A percentile compares a stretch with the other conserved stretches of the same genome.
Evolutionary conservation across 202 grass and related monocot species (phyloP).

Genomic region (Dendrocalamus latiflorus): DNA sequence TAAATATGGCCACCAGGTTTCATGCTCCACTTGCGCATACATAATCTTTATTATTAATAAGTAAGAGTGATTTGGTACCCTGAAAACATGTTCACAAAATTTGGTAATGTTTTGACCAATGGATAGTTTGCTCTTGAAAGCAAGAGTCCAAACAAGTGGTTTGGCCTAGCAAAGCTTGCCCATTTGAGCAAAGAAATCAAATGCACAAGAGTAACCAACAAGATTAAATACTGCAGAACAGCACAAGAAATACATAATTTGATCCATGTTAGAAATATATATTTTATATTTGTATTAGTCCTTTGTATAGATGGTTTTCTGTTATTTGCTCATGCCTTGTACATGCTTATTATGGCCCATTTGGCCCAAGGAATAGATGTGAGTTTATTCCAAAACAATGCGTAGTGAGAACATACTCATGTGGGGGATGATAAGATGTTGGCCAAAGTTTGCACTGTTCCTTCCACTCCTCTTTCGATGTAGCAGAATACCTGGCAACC

Average conservation of each 20-base stretch:
- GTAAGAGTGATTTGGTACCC: neutral
- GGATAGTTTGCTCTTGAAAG: neutral
- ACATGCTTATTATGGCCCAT: too few relatives aligned
- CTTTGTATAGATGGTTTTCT: too few relatives aligned
- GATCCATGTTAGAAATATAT: too few relatives aligned
- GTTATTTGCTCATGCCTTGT: too few relatives aligned
- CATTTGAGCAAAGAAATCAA: neutral
- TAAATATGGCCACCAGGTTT: too few relatives aligned
- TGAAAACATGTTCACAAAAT: neutral
- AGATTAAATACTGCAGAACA: slow-evolving; percentile 2
- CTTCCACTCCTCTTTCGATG: slow-evolving; percentile 89
- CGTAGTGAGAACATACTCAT: slow-evolving; percentile 40
- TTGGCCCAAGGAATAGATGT: too few relatives aligned
- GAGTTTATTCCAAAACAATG: too few relatives aligned
- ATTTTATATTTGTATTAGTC: too few relatives aligned
- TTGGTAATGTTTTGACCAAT: neutral
- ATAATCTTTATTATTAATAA: neutral
- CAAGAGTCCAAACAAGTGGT: neutral
- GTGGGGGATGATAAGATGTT: slow-evolving; percentile 85
- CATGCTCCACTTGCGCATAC: neutral
- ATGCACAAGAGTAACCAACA: neutral
- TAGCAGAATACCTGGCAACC: slow-evolving; percentile 77
- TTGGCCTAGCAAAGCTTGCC: neutral
- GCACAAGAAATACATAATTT: slow-evolving; percentile 2
- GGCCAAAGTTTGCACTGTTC: slow-evolving; percentile 97